Evolutionary conservation across 176 grass and related monocot species (phyloP).

Genomic region (Lolium perenne): DNA sequence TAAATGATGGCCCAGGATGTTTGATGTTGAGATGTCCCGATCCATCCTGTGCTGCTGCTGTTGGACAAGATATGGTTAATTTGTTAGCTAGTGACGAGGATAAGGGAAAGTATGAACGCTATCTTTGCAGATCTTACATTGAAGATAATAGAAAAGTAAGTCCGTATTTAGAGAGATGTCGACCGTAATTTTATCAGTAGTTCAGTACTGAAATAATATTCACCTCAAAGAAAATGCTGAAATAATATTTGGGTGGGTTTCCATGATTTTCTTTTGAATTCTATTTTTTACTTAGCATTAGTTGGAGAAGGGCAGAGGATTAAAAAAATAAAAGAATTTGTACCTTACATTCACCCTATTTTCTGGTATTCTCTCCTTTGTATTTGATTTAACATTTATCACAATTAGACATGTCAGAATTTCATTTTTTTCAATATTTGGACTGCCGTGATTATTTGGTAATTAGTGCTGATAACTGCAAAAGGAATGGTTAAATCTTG

Average conservation of each 20-base stretch:
- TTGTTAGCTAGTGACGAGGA: slow-evolving; percentile 67
- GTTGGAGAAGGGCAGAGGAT: not conserved
- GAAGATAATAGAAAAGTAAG: slow-evolving; percentile 99
- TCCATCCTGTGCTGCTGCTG: slow-evolving; percentile 85
- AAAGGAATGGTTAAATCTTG: slow-evolving; percentile 1
- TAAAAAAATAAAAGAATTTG: not conserved
- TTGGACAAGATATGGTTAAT: slow-evolving; percentile 92
- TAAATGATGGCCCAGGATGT: slow-evolving; percentile 98
- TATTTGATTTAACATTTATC: slow-evolving; percentile 14
- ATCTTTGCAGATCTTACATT: slow-evolving; percentile 96
- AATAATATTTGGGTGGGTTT: not conserved
- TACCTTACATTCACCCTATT: slow-evolving; percentile 2
- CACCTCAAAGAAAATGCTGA: not conserved
- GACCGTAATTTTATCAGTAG: not conserved
- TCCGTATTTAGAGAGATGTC: not conserved
- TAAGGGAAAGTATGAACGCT: slow-evolving; percentile 81
- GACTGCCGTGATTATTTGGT: not conserved
- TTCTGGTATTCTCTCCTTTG: not conserved
- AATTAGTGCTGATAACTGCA: slow-evolving; percentile 11
- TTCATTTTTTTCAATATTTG: not conserved
- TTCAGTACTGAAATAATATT: not conserved
- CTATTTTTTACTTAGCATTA: not conserved
- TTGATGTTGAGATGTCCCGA: slow-evolving; percentile 98
- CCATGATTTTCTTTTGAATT: not conserved
- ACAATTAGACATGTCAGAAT: not conserved